Evolutionary conservation across 163 green algal species (phyloP).

Genomic region (Chloromonas sp.): DNA sequence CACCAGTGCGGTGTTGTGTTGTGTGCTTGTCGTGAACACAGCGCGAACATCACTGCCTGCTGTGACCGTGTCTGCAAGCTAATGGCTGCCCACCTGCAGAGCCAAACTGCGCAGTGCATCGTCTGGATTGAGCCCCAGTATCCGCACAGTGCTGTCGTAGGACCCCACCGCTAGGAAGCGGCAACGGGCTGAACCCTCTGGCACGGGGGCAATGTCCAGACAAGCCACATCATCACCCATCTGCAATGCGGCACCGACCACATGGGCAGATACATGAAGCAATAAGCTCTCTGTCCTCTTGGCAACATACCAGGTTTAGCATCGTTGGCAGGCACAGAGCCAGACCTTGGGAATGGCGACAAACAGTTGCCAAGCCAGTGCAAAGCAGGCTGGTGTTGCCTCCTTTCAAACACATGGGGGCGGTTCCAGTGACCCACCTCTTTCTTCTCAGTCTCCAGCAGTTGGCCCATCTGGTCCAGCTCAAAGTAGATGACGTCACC

Average conservation of each 20-base stretch:
- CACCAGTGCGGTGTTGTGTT: too few relatives aligned
- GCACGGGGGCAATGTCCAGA: slow-evolving; percentile 83
- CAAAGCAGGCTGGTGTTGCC: too few relatives aligned
- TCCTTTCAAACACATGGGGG: too few relatives aligned
- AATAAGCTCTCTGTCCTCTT: too few relatives aligned
- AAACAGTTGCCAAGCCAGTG: background rate
- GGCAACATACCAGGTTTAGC: background rate
- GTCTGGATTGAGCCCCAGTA: slow-evolving; percentile 84
- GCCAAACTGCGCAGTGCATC: slow-evolving; percentile 70
- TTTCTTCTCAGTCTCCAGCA: slow-evolving; percentile 87
- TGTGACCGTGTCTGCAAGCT: too few relatives aligned
- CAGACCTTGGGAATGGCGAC: background rate
- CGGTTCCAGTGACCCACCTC: slow-evolving; percentile 36
- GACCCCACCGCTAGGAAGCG: slow-evolving; percentile 77
- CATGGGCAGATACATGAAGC: too few relatives aligned
- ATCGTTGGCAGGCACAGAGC: background rate
- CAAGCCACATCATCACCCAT: slow-evolving; percentile 82
- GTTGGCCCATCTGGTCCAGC: slow-evolving; percentile 76
- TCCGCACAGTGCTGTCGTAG: slow-evolving; percentile 78
- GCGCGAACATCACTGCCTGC: too few relatives aligned
- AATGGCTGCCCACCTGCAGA: slow-evolving; percentile 39
- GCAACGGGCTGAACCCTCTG: slow-evolving; percentile 61
- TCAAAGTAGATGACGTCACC: slow-evolving; percentile 96
- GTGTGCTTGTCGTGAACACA: too few relatives aligned
- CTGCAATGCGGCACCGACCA: background rate